A percentile compares a stretch with the other conserved stretches of the same genome.
Conservation (phyloP, 257 asterid genomes). For the Nicotiana sylvestris region DNA sequence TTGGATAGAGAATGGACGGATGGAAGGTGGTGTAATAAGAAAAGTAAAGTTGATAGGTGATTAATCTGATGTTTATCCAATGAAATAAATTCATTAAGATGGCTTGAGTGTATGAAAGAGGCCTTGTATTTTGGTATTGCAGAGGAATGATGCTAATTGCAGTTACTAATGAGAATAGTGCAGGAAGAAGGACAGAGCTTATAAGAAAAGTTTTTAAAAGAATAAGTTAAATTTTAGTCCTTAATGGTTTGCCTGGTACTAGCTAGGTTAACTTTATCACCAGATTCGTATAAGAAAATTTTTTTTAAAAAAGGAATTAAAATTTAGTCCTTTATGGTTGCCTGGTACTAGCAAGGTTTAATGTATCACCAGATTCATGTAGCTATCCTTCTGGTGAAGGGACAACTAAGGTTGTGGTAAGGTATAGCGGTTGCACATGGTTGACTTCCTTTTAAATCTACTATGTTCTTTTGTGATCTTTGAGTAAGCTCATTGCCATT, state of each 20-base stretch:
- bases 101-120: background rate
- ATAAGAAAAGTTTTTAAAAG: background rate
- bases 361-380: background rate
- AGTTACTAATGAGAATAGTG: background rate
- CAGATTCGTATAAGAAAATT: background rate
- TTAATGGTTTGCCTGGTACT: background rate
- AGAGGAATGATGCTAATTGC: background rate
- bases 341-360: background rate
- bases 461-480: background rate
- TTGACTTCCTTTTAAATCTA: background rate
- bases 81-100: background rate
- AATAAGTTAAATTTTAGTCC: background rate
- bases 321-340: background rate
- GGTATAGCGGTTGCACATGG: background rate
- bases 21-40: background rate
- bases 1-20: background rate
- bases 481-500: background rate
- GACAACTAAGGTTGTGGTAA: constrained; percentile 2
- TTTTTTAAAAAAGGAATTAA: too few relatives aligned
- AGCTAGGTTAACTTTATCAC: background rate
- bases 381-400: background rate
- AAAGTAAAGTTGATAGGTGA: background rate
- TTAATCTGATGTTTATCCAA: background rate
- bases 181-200: background rate
- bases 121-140: background rate